phyloP scores from a whole-genome alignment of 169 alveolate species.

The Cryptosporidium ubiquitum region DNA sequence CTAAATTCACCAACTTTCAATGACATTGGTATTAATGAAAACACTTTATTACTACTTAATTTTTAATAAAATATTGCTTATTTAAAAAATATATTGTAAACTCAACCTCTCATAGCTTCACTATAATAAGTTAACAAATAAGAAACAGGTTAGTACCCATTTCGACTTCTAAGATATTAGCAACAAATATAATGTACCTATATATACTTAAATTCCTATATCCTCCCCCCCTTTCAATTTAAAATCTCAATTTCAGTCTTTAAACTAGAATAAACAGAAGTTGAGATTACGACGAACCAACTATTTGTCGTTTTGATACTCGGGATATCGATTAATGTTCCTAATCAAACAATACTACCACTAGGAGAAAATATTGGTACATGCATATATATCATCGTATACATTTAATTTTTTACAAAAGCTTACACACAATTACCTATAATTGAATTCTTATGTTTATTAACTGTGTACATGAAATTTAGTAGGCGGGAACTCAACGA shows the following conservation, averaged over 20 bases:
- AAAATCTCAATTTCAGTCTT: background rate
- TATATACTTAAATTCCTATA: too few relatives aligned
- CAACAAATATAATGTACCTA: background rate
- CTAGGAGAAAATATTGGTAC: background rate
- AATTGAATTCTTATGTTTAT: background rate
- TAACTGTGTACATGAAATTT: background rate
- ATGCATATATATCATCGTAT: background rate
- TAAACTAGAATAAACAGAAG: background rate
- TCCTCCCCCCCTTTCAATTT: background rate
- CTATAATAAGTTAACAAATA: too few relatives aligned
- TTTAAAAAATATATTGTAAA: background rate
- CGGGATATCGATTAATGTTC: too few relatives aligned
- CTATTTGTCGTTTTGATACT: background rate
- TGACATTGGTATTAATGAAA: slow-evolving; percentile 24
- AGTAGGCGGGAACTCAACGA: background rate
- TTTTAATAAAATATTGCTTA: background rate
- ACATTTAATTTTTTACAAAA: background rate
- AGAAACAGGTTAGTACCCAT: background rate
- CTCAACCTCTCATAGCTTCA: background rate
- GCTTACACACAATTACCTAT: background rate
- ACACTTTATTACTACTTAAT: slow-evolving; percentile 6
- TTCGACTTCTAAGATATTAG: background rate
- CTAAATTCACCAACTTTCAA: slow-evolving; percentile 38
- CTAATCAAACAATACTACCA: background rate
- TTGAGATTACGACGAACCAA: background rate